Base-by-base conservation (phyloP, 768 basidiomycete species). In the Xerocomus spinulosus region DNA sequence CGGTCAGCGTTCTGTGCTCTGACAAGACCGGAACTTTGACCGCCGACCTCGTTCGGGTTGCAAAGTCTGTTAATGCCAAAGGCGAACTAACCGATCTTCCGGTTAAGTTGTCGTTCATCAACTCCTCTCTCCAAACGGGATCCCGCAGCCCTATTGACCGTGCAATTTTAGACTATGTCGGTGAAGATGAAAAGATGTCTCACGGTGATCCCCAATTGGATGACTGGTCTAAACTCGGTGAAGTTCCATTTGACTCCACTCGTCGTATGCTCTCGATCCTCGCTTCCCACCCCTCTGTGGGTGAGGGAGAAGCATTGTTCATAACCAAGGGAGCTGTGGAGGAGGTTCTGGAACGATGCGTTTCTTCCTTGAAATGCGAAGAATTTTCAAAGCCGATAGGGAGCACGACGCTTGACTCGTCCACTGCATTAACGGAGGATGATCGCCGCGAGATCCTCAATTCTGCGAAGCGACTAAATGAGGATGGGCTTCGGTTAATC, bases 21-120 rank as follows among this genome's bases (percentile, higher is more conserved):
- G 82, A 85, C 62, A 83, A 83, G 62, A 85, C 82, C 1, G 82
- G 82, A 21, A 85, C 82, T 14, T 60, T 80, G 25, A 79, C 78
- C 9, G 63, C 60, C 32, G 65, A 66, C 50, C 55, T 55, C 17
- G 64, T 68, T 64, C 73, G 76, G 44, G 68, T 46, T 63, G 71
- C 51, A 43, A 66, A 51, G 57, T 67, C 53, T 46, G 52, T 66
- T 4, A 43, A 61, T 18, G 23, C 18, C 32, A 42, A 36, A 34
- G 61, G 63, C 35, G 59, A 58, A 48, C 20, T 44, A 13, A 59
- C 63, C 2, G 56, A 51, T 23, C 56, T 63, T 35, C 66, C 60
- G 5, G 46, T 56, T 33, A 49, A 63, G 24, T 39, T 68, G 25
- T 63, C 66, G 2, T 70, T 57, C 46, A 55, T 69, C 15, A 66